Evolutionary conservation across 768 basidiomycete species (phyloP).

Genomic region (Pleurotus giganteus): DNA sequence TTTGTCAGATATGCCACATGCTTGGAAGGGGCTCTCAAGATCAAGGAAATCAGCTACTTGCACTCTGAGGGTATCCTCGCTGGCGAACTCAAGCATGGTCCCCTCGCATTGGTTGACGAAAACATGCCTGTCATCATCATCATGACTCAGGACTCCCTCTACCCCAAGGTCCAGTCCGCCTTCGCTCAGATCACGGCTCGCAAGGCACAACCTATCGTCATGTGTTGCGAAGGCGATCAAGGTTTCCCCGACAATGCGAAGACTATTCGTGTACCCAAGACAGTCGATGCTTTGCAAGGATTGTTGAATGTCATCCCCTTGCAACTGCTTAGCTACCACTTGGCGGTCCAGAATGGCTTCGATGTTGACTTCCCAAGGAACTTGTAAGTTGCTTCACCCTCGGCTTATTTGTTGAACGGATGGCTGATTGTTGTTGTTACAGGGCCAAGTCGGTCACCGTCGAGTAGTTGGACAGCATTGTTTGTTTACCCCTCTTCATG

Average conservation of each 20-base stretch:
- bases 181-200: slow-evolving; percentile 97
- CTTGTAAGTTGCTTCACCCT: slow-evolving; percentile 52
- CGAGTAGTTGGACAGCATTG: slow-evolving; percentile 52
- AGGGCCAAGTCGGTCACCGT: slow-evolving; percentile 79
- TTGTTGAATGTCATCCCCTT: slow-evolving; percentile 95
- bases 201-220: slow-evolving; percentile 91
- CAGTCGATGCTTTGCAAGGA: slow-evolving; percentile 93
- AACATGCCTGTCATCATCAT: slow-evolving; percentile 99
- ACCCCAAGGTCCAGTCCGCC: slow-evolving; percentile 97
- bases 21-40: slow-evolving; percentile 97
- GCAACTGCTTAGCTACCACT: slow-evolving; percentile 93
- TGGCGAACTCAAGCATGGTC: slow-evolving; percentile 98
- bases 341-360: slow-evolving; percentile 93
- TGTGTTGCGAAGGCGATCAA: slow-evolving; percentile 92
- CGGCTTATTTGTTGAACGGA: slow-evolving; percentile 4
- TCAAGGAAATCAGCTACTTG: slow-evolving; percentile 98
- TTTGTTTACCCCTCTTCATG: too few relatives aligned
- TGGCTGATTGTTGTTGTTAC: slow-evolving; percentile 14
- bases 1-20: slow-evolving; percentile 81
- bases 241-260: slow-evolving; percentile 70
- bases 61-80: slow-evolving; percentile 90
- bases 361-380: slow-evolving; percentile 99
- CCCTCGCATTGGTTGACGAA: slow-evolving; percentile 96
- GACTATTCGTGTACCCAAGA: slow-evolving; percentile 93
- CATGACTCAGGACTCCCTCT: slow-evolving; percentile 98